These are phyloP conservation scores for Suillus americanus DNA, from an alignment of 768 basidiomycete genomes.

Conservation along the genomic window DNA sequence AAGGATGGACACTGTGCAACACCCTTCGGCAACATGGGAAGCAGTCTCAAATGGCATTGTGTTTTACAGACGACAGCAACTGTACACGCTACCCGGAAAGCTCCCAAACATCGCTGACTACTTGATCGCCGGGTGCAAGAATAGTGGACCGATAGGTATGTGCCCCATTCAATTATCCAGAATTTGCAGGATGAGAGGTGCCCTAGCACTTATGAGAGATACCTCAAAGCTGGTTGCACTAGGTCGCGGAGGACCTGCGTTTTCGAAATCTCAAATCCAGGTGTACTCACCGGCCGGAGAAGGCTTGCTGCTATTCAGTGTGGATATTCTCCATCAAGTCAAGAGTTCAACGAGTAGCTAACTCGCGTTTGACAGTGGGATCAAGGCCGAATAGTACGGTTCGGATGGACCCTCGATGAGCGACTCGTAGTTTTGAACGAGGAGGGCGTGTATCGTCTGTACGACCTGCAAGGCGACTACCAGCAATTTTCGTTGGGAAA, in stretches of 20 bases:
- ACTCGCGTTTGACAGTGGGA: constrained; percentile 72
- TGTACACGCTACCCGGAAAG: constrained; percentile 82
- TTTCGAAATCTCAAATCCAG: constrained; percentile 81
- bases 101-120: constrained; percentile 79
- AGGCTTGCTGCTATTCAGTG: constrained; percentile 65
- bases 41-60: constrained; percentile 84
- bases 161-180: constrained; percentile 11
- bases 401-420: constrained; percentile 86
- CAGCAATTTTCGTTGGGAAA: constrained; percentile 80
- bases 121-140: constrained; percentile 74
- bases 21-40: constrained; percentile 86
- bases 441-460: constrained; percentile 88
- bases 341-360: constrained; percentile 8
- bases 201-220: constrained; percentile 84
- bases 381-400: constrained; percentile 74
- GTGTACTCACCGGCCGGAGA: constrained; percentile 87
- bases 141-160: constrained; percentile 88
- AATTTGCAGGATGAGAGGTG: constrained; percentile 1
- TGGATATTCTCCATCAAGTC: constrained; percentile 42
- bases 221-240: constrained; percentile 75
- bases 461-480: constrained; percentile 85
- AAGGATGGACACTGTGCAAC: constrained; percentile 49
- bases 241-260: constrained; percentile 51
- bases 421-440: constrained; percentile 84
- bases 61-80: constrained; percentile 84